Conservation (phyloP, 768 basidiomycete genomes). For the Scleroderma bovista region DNA sequence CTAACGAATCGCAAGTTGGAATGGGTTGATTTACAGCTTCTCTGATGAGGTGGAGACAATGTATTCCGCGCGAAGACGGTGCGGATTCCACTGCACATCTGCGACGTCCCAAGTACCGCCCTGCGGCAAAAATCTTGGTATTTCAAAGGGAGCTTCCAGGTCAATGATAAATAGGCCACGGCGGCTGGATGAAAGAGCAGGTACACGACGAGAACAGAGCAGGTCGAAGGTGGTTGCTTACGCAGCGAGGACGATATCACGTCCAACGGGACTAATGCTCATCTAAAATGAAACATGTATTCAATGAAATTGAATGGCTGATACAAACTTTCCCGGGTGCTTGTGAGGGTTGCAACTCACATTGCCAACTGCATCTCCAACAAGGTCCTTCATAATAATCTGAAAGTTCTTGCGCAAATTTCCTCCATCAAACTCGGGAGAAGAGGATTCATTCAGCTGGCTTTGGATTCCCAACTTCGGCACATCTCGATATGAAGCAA, state of each 20-base stretch:
- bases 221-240: constrained; percentile 31
- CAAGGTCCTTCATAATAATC: constrained; percentile 75
- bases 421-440: constrained; percentile 48
- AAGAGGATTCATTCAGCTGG: constrained; percentile 17
- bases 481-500: constrained; percentile 28
- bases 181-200: constrained; percentile 38
- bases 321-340: not conserved
- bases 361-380: constrained; percentile 81
- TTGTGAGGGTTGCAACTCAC: constrained; percentile 39
- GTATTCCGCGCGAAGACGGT: constrained; percentile 66
- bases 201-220: not conserved
- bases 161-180: constrained; percentile 95
- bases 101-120: constrained; percentile 96
- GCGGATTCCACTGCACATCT: constrained; percentile 91
- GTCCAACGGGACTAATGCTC: constrained; percentile 84
- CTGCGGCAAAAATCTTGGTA: constrained; percentile 93
- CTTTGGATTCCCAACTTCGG: constrained; percentile 16
- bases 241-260: constrained; percentile 90
- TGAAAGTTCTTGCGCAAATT: constrained; percentile 56
- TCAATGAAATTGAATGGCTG: constrained; percentile 1
- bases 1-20: not conserved
- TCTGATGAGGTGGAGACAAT: constrained; percentile 87
- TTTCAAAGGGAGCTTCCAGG: constrained; percentile 76
- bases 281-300: constrained; percentile 44
- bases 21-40: constrained; percentile 57